phyloP scores from a whole-genome alignment of 208 protist species.

The Trypanosoma melophagium region DNA sequence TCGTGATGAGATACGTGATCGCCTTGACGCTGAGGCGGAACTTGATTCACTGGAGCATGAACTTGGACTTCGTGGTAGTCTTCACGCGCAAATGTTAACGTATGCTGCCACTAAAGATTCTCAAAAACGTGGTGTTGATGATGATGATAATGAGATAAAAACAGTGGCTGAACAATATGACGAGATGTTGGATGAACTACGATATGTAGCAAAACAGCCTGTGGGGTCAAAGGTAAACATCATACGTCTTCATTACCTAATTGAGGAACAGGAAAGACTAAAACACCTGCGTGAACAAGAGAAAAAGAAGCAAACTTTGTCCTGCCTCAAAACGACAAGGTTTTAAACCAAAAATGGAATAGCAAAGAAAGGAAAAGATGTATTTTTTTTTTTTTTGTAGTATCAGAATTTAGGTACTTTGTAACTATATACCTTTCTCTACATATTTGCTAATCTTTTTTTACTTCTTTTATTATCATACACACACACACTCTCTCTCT shows the following conservation, averaged over 20 bases:
- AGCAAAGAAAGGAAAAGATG: background rate
- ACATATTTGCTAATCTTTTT: background rate
- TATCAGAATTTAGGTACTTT: background rate
- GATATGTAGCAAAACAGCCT: constrained; percentile 58
- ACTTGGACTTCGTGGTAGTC: constrained; percentile 49
- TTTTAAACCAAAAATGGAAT: background rate
- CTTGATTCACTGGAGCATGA: constrained; percentile 47
- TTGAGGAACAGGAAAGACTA: constrained; percentile 66
- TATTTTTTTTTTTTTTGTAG: constrained; percentile 1
- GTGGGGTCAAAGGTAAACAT: constrained; percentile 83
- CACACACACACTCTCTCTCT: no score
- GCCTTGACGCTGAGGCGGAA: constrained; percentile 53
- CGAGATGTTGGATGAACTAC: constrained; percentile 72
- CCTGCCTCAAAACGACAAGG: background rate
- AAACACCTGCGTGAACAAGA: constrained; percentile 42
- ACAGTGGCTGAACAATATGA: constrained; percentile 62
- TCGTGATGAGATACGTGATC: constrained; percentile 68
- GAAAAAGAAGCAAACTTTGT: constrained; percentile 16
- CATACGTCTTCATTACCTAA: constrained; percentile 70
- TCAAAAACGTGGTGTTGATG: constrained; percentile 13
- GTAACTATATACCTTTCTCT: background rate
- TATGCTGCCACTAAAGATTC: constrained; percentile 3
- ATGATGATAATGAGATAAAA: constrained; percentile 37
- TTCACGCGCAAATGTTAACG: constrained; percentile 43
- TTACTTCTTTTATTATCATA: no score